Conservation (phyloP, 192 early-diverging fungal species). For the Coemansia sp. region DNA sequence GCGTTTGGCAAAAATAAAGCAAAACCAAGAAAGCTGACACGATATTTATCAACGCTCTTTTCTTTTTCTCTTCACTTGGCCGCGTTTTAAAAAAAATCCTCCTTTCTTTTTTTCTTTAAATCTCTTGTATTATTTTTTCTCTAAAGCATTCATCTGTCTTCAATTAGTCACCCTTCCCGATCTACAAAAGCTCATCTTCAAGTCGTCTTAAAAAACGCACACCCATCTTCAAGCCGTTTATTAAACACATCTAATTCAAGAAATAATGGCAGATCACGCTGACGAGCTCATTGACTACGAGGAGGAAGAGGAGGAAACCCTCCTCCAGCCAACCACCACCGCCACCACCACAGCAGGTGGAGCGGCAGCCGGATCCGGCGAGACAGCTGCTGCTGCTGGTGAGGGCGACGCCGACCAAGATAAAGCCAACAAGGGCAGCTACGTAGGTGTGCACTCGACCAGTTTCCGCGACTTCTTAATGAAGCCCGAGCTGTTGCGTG, state of each 20-base stretch:
- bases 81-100: background rate
- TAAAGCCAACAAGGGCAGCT: constrained; percentile 94
- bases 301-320: constrained; percentile 81
- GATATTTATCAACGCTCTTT: background rate
- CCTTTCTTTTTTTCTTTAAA: constrained; percentile 9
- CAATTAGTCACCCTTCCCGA: constrained; percentile 1
- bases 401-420: constrained; percentile 58
- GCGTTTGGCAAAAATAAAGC: background rate
- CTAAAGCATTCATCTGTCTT: background rate
- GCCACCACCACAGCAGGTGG: constrained; percentile 49
- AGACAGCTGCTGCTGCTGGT: constrained; percentile 26
- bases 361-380: constrained; percentile 47
- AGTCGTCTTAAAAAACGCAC: constrained; percentile 5
- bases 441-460: constrained; percentile 97
- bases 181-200: constrained; percentile 9
- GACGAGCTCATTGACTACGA: constrained; percentile 98
- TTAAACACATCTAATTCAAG: background rate
- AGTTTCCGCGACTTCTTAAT: constrained; percentile 98
- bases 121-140: constrained; percentile 19
- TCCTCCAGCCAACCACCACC: constrained; percentile 52
- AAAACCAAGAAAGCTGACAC: background rate
- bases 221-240: background rate
- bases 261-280: constrained; percentile 64
- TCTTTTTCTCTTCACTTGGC: background rate
- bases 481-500: constrained; percentile 92